A percentile compares a stretch with the other conserved stretches of the same genome.
Evolutionary conservation across 139 green algal species (phyloP).

Genomic region (Tetradesmus lagerheimii): DNA sequence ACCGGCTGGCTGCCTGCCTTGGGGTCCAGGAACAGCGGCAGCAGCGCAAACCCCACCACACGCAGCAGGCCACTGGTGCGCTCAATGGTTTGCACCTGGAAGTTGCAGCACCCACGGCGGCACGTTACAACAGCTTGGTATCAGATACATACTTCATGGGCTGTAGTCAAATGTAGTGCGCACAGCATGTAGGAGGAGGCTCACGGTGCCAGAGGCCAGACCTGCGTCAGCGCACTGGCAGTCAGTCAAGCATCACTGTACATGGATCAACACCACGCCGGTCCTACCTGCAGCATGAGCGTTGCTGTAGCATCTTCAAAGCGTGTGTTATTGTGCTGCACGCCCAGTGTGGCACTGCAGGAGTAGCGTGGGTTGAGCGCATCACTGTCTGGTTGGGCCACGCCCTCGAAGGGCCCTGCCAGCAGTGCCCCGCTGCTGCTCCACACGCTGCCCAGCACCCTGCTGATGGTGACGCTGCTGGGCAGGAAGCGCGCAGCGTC

Average conservation of each 20-base stretch:
- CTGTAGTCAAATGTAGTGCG: no score
- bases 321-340: background rate
- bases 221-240: background rate
- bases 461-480: conserved; percentile 67
- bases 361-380: conserved; percentile 49
- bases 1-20: conserved; percentile 56
- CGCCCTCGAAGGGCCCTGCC: conserved; percentile 53
- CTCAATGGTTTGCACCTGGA: conserved; percentile 63
- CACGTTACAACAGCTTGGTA: no score
- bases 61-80: conserved; percentile 45
- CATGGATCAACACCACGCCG: background rate
- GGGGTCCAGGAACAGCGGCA: conserved; percentile 71
- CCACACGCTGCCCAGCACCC: conserved; percentile 61
- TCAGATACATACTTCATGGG: no score
- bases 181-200: no score
- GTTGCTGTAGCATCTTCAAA: conserved; percentile 50
- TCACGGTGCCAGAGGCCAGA: no score
- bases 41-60: conserved; percentile 67
- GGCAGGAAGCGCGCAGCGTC: conserved; percentile 73
- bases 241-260: background rate
- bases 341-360: background rate
- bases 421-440: conserved; percentile 54
- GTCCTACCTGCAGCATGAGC: conserved; percentile 32
- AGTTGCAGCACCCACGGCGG: background rate
- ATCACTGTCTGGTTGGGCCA: conserved; percentile 58